These are phyloP conservation scores for Elaeagnus macrophylla DNA, from an alignment of 306 rosid species.

Conservation along the genomic window DNA sequence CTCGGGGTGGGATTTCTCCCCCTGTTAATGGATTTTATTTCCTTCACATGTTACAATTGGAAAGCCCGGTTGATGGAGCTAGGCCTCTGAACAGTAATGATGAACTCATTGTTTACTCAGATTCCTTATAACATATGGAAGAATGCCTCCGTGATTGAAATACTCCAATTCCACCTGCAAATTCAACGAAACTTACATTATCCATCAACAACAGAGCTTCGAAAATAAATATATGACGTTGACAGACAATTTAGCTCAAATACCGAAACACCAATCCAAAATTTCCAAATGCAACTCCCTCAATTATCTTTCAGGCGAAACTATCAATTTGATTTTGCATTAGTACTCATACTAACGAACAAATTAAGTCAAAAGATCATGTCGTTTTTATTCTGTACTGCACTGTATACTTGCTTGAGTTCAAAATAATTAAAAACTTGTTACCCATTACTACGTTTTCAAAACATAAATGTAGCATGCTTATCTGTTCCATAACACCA, in stretches of 20 bases:
- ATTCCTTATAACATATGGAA: slow-evolving; percentile 71
- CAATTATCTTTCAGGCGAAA: too few species aligned
- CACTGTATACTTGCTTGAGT: too few species aligned
- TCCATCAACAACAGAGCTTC: background rate
- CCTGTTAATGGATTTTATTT: too few species aligned
- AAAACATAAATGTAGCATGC: background rate
- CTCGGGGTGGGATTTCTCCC: too few species aligned
- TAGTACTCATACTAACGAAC: too few species aligned
- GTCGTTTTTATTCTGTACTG: too few species aligned
- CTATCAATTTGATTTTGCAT: too few species aligned
- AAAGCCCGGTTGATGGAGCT: slow-evolving; percentile 9
- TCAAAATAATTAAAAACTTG: too few species aligned
- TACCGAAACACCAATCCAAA: background rate
- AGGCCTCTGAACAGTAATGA: background rate
- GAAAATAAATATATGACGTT: background rate
- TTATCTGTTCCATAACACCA: background rate
- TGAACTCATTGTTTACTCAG: slow-evolving; percentile 47
- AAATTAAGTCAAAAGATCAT: too few species aligned
- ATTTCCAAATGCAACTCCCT: background rate
- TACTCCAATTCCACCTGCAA: slow-evolving; percentile 84
- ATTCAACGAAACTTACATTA: slow-evolving; percentile 2
- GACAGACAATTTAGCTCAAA: too few species aligned
- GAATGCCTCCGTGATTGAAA: slow-evolving; percentile 82
- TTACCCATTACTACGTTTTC: too few species aligned
- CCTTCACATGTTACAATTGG: slow-evolving; percentile 20